Evolutionary conservation across 768 basidiomycete genomes (phyloP).

Genomic region (Paxillus rubicundulus): DNA sequence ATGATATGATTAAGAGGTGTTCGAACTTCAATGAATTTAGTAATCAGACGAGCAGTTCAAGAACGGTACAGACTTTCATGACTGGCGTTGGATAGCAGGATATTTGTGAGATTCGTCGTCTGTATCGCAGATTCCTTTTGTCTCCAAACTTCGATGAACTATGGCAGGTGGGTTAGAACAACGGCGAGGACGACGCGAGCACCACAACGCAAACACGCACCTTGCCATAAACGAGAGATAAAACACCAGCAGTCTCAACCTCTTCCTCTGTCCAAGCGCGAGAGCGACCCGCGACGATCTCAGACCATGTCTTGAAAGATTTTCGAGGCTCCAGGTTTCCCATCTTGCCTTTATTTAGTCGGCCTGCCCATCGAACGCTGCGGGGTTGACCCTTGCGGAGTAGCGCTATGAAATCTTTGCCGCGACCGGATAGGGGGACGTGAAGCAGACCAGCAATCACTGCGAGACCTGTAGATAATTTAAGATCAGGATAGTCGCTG

Average conservation of each 20-base stretch:
- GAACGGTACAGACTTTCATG: conserved; percentile 59
- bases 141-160: conserved; percentile 86
- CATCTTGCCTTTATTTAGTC: conserved; percentile 48
- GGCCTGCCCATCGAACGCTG: conserved; percentile 79
- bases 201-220: conserved; percentile 23
- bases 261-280: conserved; percentile 81
- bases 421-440: conserved; percentile 69
- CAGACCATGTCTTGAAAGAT: conserved; percentile 79
- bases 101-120: conserved; percentile 67
- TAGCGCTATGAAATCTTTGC: conserved; percentile 80
- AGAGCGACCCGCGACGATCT: conserved; percentile 65
- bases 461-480: conserved; percentile 56
- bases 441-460: conserved; percentile 72
- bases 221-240: conserved; percentile 78
- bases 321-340: conserved; percentile 67
- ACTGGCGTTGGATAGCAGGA: conserved; percentile 76
- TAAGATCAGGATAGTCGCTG: conserved; percentile 69
- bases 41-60: neutral
- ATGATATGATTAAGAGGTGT: conserved; percentile 1
- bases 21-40: neutral
- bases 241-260: conserved; percentile 74
- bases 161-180: neutral
- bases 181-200: neutral
- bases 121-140: conserved; percentile 75
- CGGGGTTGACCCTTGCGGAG: conserved; percentile 70